Evolutionary conservation across 257 asterid genomes (phyloP).

Genomic region (Fraxinus quadrangulata): DNA sequence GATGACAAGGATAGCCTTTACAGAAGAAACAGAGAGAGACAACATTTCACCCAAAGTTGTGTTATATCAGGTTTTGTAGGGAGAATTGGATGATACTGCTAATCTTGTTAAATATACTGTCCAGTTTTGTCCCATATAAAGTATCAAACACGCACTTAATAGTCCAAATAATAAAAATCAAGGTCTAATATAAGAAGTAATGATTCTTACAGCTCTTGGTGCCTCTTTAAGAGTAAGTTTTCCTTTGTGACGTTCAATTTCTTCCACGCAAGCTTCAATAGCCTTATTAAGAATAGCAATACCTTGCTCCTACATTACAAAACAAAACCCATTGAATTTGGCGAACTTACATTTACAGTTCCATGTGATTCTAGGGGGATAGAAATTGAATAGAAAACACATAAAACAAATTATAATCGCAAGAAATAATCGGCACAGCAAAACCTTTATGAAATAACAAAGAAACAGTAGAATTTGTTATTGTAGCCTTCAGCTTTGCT

Average conservation of each 20-base stretch:
- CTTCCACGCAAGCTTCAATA: constrained; percentile 80
- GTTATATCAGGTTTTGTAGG: not conserved
- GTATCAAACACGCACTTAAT: not conserved
- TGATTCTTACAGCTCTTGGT: constrained; percentile 84
- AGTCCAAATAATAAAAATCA: not conserved
- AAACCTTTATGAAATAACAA: not conserved
- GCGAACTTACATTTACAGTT: not conserved
- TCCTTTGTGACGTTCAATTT: constrained; percentile 79
- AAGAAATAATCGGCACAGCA: not conserved
- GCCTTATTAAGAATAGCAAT: constrained; percentile 74
- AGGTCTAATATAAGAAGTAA: not conserved
- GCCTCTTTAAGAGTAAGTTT: constrained; percentile 87
- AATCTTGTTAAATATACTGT: not conserved
- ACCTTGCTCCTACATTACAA: constrained; percentile 83
- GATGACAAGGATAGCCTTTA: not conserved
- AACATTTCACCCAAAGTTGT: not conserved
- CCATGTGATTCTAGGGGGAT: constrained; percentile 6
- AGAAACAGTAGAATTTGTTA: not conserved
- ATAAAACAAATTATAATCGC: not conserved
- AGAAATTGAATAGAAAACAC: not conserved
- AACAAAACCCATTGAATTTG: constrained; percentile 4
- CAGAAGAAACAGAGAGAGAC: not conserved
- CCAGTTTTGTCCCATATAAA: not conserved
- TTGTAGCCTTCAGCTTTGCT: not conserved
- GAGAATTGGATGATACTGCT: not conserved